Evolutionary conservation across 305 asterid genomes (phyloP).

Genomic region (Fraxinus paxiana): DNA sequence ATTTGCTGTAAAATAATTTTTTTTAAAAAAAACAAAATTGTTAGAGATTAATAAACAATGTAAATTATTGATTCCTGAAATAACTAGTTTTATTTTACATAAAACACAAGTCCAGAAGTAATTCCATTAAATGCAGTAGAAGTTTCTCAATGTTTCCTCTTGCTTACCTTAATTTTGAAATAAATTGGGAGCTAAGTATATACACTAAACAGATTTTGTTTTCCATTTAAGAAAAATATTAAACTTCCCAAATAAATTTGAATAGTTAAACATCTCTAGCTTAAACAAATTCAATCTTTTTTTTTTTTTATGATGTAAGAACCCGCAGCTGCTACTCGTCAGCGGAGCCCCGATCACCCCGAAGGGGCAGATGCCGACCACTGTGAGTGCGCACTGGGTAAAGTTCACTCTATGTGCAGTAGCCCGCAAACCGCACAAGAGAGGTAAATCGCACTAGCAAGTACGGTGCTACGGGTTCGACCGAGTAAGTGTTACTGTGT

Average conservation of each 20-base stretch:
- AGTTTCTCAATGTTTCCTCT: neutral
- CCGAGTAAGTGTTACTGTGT: neutral
- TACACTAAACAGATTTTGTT: neutral
- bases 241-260: neutral
- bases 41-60: neutral
- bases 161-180: neutral
- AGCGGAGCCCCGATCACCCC: no score
- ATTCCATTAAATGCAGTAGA: neutral
- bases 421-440: no score
- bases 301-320: no score
- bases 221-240: neutral
- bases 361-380: no score
- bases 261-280: neutral
- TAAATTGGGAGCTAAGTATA: neutral
- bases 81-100: neutral
- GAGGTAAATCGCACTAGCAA: no score
- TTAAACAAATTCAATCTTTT: neutral
- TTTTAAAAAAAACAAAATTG: neutral
- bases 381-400: no score
- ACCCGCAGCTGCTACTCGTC: no score
- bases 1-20: neutral
- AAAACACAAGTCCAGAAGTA: neutral
- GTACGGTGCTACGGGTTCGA: no score
- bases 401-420: no score
- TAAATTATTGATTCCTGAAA: neutral